Evolutionary conservation across 805 yeast species (phyloP).

Genomic region (Saccharomycopsis sp.): DNA sequence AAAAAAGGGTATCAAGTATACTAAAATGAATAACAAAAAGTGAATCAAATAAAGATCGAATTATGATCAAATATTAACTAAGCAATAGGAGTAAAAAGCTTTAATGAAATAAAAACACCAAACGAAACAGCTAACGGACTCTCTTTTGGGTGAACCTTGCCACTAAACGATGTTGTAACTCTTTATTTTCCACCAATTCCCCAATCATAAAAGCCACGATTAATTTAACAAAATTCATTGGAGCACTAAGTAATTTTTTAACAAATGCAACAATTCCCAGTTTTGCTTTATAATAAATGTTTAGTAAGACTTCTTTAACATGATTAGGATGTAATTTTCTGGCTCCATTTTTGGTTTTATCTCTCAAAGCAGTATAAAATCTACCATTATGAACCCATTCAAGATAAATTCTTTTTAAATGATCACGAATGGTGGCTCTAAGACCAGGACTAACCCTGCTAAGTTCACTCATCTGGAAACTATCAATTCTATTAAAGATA

Average conservation of each 20-base stretch:
- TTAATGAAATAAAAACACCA: too few species aligned
- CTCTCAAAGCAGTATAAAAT: slow-evolving; percentile 10
- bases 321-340: slow-evolving; percentile 14
- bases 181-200: slow-evolving; percentile 11
- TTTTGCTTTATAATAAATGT: slow-evolving; percentile 14
- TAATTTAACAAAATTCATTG: slow-evolving; percentile 13
- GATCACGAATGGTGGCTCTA: slow-evolving; percentile 12
- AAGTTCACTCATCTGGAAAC: neutral
- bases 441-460: slow-evolving; percentile 8
- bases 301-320: slow-evolving; percentile 14
- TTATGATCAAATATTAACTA: too few species aligned
- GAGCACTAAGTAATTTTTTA: slow-evolving; percentile 16
- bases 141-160: slow-evolving; percentile 1
- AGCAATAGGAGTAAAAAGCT: too few species aligned
- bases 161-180: slow-evolving; percentile 9
- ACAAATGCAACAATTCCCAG: slow-evolving; percentile 13
- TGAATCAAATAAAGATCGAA: too few species aligned
- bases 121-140: too few species aligned
- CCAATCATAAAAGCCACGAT: slow-evolving; percentile 15
- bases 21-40: too few species aligned
- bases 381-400: slow-evolving; percentile 15
- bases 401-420: slow-evolving; percentile 12
- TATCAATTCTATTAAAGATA: too few species aligned
- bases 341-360: slow-evolving; percentile 15
- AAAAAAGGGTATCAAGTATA: too few species aligned